Conservation (phyloP, 2,329 filamentous ascomycete species). For the Cyphellophora attinorum region DNA sequence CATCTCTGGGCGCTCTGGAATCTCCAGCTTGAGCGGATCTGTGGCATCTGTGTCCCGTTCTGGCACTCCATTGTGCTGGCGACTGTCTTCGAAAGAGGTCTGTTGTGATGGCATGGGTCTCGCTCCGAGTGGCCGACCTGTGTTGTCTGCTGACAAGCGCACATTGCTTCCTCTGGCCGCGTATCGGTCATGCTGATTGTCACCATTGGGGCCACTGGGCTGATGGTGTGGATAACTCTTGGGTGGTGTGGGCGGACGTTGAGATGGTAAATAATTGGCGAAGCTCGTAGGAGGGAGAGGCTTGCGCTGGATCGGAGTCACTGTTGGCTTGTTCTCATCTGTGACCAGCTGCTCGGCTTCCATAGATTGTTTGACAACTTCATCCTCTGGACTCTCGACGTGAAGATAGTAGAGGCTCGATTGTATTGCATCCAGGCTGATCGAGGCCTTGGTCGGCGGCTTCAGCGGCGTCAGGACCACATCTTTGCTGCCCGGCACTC, state of each 20-base stretch:
- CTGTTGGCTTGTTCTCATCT: slow-evolving; percentile 2
- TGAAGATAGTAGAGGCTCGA: slow-evolving; percentile 89
- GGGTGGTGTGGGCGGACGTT: slow-evolving; percentile 11
- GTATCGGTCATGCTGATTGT: slow-evolving; percentile 12
- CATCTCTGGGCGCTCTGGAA: not conserved
- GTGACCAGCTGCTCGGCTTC: slow-evolving; percentile 23
- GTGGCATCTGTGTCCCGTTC: not conserved
- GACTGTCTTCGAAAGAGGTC: not conserved
- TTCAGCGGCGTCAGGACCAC: slow-evolving; percentile 87
- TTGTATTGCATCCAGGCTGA: slow-evolving; percentile 77
- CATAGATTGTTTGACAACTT: slow-evolving; percentile 28
- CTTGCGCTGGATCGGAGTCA: slow-evolving; percentile 15
- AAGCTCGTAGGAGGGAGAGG: slow-evolving; percentile 15
- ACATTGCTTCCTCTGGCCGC: slow-evolving; percentile 11
- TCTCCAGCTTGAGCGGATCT: not conserved
- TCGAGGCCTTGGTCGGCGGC: slow-evolving; percentile 69
- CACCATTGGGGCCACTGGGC: slow-evolving; percentile 5
- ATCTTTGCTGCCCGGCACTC: slow-evolving; percentile 87
- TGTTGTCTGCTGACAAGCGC: slow-evolving; percentile 6
- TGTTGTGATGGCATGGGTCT: slow-evolving; percentile 7
- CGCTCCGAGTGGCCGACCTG: slow-evolving; percentile 9
- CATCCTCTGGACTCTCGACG: slow-evolving; percentile 56
- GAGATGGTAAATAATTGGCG: slow-evolving; percentile 14
- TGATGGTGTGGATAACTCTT: slow-evolving; percentile 17
- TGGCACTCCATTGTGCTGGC: no score